Conservation (phyloP, 345 rosid genomes). For the Rhodamnia argentea region DNA sequence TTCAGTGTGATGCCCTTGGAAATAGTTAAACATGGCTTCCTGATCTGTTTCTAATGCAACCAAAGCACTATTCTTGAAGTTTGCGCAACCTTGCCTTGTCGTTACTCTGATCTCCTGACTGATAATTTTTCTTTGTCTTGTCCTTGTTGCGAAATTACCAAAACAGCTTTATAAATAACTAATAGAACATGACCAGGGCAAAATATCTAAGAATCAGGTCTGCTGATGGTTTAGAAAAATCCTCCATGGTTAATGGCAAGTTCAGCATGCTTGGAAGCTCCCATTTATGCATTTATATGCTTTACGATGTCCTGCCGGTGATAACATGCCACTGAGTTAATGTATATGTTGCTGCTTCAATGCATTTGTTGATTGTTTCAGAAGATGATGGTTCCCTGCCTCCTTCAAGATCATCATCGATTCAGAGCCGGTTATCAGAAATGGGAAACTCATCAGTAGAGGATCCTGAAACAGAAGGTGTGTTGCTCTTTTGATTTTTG, state of each 20-base stretch:
- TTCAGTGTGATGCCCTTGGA: not conserved
- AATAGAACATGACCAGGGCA: not conserved
- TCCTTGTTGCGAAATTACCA: not conserved
- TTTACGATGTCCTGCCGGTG: not conserved
- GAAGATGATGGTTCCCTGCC: conserved; percentile 45
- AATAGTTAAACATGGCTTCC: not conserved
- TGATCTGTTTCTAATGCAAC: not conserved
- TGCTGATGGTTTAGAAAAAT: not conserved
- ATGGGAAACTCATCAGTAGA: conserved; percentile 25
- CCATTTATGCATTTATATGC: not conserved
- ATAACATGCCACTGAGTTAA: not conserved
- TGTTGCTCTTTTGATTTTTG: not conserved
- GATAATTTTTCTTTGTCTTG: not conserved
- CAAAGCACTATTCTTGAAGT: not conserved
- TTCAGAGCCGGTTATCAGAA: conserved; percentile 50
- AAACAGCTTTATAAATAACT: not conserved
- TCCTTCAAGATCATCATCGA: conserved; percentile 43
- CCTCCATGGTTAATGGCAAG: not conserved
- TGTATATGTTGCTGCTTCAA: not conserved
- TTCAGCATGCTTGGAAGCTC: not conserved
- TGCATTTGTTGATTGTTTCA: conserved; percentile 10
- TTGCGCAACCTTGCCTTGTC: not conserved
- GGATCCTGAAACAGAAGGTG: conserved; percentile 52
- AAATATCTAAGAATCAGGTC: not conserved
- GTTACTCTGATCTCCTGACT: not conserved